Conservation (phyloP, 1,284 basidiomycete genomes). For the Laetiporus sulphureus region DNA sequence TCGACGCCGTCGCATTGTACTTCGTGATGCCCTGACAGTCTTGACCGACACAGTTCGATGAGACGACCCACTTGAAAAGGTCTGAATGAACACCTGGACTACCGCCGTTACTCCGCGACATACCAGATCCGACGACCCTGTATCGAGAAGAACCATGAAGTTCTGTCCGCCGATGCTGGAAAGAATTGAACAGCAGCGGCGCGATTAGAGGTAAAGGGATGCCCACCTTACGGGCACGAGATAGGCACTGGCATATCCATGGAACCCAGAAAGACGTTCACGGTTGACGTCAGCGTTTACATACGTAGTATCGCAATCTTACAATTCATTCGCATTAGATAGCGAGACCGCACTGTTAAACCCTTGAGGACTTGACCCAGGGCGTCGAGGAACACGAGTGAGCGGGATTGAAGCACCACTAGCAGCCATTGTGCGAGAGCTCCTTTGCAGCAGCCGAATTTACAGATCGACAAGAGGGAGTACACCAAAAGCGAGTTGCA, state of each 20-base stretch:
- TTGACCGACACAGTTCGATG: conserved; percentile 25
- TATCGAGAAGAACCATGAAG: conserved; percentile 50
- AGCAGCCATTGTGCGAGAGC: too few relatives aligned
- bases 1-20: conserved; percentile 21
- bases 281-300: not conserved
- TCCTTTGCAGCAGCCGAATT: too few relatives aligned
- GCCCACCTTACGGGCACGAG: conserved; percentile 31
- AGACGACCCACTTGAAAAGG: conserved; percentile 29
- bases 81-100: conserved; percentile 1
- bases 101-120: conserved; percentile 8
- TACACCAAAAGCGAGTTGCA: too few relatives aligned
- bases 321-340: conserved; percentile 31
- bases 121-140: conserved; percentile 48
- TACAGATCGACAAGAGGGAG: too few relatives aligned
- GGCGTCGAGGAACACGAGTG: conserved; percentile 18
- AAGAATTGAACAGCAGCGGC: conserved; percentile 7
- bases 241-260: conserved; percentile 30
- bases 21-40: conserved; percentile 28
- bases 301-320: conserved; percentile 9
- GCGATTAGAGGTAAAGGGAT: conserved; percentile 2
- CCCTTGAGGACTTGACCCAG: conserved; percentile 17
- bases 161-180: conserved; percentile 37
- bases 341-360: conserved; percentile 22
- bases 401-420: conserved; percentile 25
- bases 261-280: not conserved